Base-by-base conservation (phyloP, 805 yeast species). In the Kuraishia piskuri region DNA sequence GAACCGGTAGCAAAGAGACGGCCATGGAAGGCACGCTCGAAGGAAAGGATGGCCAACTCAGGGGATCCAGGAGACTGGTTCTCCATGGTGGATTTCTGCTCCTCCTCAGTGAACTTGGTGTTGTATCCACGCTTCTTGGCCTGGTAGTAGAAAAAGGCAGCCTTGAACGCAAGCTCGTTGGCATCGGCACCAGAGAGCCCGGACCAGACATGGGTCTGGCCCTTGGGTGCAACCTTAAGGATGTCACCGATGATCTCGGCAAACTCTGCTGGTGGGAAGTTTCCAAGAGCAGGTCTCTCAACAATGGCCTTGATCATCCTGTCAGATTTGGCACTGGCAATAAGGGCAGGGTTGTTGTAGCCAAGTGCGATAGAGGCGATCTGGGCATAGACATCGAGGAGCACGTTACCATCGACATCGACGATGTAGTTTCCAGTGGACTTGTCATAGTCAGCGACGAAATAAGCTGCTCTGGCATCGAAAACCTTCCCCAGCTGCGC, bases 281-380 rank as follows among this genome's bases (percentile, higher is more conserved):
- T 78, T 52, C 86, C 87, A 56, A 80, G 66, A 8, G 89, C 88
- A 31, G 88, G 88, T 68, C 89, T 76, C 66, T 83, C 80, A 53
- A 82, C 81, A 52, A 83, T 69, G 20, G 88, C 87, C 60, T 78
- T 75, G 55, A 80, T 73, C 88, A 83, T 83, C 62, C 77, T 79
- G 44, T 75, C 78, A 6, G 85, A 76, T 57, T 75, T 73, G n/a
- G 88, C 83, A 50, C 78, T 74, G 60, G 75, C 74, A 52, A 78
- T 72, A 60, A 83, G 71, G 24, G 76, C 83, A 1, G 88, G 88
- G 67, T 83, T 83, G 68, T 83, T 83, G 74, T 83, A 83, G 52
- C 89, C 88, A 59, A 83, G 69, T 2, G 88, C 86, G 59, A 83
- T 82, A 1, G 88, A 83, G 3, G 89, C 80, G 59, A 83, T 83